Conservation (phyloP, 225 moss, liverwort and hornwort species). For the Physcomitrellopsis africana region DNA sequence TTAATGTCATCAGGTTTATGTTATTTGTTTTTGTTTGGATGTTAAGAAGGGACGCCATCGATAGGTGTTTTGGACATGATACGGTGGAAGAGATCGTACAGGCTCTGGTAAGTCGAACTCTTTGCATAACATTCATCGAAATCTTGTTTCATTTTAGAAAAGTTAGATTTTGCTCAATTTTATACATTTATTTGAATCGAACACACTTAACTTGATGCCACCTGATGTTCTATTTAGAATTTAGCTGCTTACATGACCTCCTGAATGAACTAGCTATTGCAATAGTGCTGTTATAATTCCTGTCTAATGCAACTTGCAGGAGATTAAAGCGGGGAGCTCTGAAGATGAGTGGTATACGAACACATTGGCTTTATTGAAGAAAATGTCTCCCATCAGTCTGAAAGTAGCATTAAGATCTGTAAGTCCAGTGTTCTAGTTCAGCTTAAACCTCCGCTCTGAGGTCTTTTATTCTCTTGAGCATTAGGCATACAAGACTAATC, state of each 20-base stretch:
- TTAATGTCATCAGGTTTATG: background rate
- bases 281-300: background rate
- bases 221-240: background rate
- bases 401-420: conserved; percentile 93
- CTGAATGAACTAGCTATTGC: background rate
- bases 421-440: conserved; percentile 32
- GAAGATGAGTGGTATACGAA: conserved; percentile 83
- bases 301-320: conserved; percentile 48
- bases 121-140: background rate
- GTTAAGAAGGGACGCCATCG: conserved; percentile 76
- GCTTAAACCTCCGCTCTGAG: background rate
- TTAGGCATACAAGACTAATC: no score
- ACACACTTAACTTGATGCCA: background rate
- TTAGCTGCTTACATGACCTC: background rate
- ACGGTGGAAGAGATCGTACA: conserved; percentile 85
- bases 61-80: conserved; percentile 82
- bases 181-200: background rate
- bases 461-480: background rate
- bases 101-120: conserved; percentile 61
- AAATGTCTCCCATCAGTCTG: conserved; percentile 76
- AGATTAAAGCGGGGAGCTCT: conserved; percentile 52
- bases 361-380: conserved; percentile 63
- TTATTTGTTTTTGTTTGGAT: conserved; percentile 26
- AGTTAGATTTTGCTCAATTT: background rate
- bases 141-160: background rate